Conservation (phyloP, 108 stramenopile genomes). For the Mediolabrus comicus region DNA sequence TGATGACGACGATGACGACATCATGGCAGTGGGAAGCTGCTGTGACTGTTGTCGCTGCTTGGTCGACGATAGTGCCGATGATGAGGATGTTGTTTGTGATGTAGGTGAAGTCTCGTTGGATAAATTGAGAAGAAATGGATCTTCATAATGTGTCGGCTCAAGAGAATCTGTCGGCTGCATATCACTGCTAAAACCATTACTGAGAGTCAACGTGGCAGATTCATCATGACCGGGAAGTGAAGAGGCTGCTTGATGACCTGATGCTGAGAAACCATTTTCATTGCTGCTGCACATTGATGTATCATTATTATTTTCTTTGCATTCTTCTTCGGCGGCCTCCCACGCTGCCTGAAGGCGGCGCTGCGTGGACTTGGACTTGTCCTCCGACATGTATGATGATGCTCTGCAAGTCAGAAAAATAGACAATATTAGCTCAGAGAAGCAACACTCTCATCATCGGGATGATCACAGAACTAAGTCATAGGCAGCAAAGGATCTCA, state of each 20-base stretch:
- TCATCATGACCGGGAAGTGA: neutral
- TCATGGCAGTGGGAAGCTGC: conserved; percentile 20
- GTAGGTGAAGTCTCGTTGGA: neutral
- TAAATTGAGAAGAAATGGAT: conserved; percentile 1
- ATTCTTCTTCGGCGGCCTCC: neutral
- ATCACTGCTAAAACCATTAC: neutral
- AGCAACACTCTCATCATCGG: no score
- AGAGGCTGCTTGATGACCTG: neutral
- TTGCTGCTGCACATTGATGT: neutral
- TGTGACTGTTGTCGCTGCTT: neutral
- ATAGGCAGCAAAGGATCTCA: no score
- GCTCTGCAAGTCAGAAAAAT: no score
- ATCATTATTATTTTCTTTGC: neutral
- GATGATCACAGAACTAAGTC: no score
- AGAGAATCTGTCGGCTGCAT: no score
- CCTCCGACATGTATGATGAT: no score
- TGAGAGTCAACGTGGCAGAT: neutral
- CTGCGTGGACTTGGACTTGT: neutral
- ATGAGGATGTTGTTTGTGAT: neutral
- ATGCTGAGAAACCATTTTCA: neutral
- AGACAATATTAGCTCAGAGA: no score
- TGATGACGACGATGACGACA: conserved; percentile 7
- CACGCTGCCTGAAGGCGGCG: conserved; percentile 14
- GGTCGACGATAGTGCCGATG: neutral
- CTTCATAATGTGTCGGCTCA: neutral